phyloP scores from a whole-genome alignment of 2,329 filamentous ascomycete genomes.

The Biscogniauxia mediterranea region DNA sequence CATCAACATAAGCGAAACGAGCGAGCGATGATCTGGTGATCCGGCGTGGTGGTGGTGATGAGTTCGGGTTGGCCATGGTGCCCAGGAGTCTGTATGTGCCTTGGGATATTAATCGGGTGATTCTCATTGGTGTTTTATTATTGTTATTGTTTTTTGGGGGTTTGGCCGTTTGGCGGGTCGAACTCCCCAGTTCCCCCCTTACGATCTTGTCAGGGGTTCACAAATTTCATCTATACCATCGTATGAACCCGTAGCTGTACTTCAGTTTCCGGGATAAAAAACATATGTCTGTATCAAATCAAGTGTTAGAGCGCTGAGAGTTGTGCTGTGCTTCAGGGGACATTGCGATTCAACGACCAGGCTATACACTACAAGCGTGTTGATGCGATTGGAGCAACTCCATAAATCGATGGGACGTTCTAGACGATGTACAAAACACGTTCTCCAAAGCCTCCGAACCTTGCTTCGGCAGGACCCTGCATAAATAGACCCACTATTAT shows the following conservation, averaged over 20 bases:
- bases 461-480: constrained; percentile 4
- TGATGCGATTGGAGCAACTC: too few species aligned
- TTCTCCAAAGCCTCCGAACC: neutral
- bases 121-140: constrained; percentile 17
- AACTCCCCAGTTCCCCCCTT: neutral
- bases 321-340: too few species aligned
- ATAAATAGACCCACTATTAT: neutral
- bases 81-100: constrained; percentile 6
- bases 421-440: neutral
- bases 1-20: constrained; percentile 28
- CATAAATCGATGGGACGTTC: too few species aligned
- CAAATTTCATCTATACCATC: neutral
- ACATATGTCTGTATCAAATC: neutral
- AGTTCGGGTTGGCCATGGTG: constrained; percentile 22
- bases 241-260: neutral
- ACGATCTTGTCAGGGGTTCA: neutral
- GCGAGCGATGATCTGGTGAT: constrained; percentile 33
- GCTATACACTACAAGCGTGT: too few species aligned
- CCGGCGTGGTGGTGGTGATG: constrained; percentile 28
- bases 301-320: neutral
- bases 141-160: too few species aligned
- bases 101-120: constrained; percentile 5
- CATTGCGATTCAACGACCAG: too few species aligned
- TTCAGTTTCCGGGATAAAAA: too few species aligned
- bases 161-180: neutral